Conservation (phyloP, 371 early-diverging fungal species). For the Syncephalastrum monosporum region DNA sequence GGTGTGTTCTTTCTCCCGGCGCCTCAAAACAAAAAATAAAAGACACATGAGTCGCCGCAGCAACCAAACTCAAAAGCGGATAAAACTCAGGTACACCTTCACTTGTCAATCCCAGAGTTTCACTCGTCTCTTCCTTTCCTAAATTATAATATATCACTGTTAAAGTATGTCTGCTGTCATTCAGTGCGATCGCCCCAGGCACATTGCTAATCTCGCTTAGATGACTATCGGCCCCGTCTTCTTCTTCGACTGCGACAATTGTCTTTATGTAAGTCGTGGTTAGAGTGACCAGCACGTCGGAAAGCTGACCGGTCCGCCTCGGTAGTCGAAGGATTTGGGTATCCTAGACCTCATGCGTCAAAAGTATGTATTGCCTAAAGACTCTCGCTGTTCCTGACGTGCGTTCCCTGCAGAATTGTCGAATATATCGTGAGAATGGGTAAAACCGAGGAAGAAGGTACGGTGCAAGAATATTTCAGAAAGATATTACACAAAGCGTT, state of each 20-base stretch:
- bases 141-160: too few relatives aligned
- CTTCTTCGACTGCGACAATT: constrained; percentile 86
- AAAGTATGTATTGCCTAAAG: constrained; percentile 29
- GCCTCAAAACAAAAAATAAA: too few relatives aligned
- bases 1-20: too few relatives aligned
- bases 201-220: too few relatives aligned
- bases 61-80: too few relatives aligned
- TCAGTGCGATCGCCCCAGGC: too few relatives aligned
- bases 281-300: not conserved
- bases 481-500: not conserved
- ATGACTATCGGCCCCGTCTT: constrained; percentile 46
- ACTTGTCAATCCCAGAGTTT: too few relatives aligned
- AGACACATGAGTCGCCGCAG: too few relatives aligned
- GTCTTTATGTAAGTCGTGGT: constrained; percentile 59
- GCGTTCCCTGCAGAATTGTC: constrained; percentile 40
- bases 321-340: constrained; percentile 48
- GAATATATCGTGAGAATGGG: constrained; percentile 54
- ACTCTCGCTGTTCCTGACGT: not conserved
- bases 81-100: too few relatives aligned
- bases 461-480: not conserved
- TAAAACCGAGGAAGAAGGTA: constrained; percentile 48
- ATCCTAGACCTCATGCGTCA: constrained; percentile 63
- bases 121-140: too few relatives aligned
- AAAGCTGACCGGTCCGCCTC: not conserved
- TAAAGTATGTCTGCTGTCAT: too few relatives aligned